These are phyloP conservation scores for Diplodia sapinea DNA, from an alignment of 2,329 filamentous ascomycete genomes.

Conservation along the genomic window DNA sequence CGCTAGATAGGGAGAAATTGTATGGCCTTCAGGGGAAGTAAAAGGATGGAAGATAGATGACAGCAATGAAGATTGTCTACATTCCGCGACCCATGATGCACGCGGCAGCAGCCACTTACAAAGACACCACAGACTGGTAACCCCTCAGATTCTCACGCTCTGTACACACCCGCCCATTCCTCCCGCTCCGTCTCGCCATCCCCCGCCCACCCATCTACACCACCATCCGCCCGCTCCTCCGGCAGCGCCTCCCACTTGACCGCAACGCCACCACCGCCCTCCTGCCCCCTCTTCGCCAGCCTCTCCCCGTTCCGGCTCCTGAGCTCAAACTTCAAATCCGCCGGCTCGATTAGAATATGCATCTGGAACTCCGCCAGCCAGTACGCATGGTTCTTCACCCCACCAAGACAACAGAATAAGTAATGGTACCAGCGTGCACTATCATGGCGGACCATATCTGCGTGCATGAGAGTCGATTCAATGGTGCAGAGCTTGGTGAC, in stretches of 20 bases:
- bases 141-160: background rate
- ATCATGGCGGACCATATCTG: conserved; percentile 25
- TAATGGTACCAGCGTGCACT: conserved; percentile 35
- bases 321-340: conserved; percentile 35
- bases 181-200: background rate
- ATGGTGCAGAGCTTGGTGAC: conserved; percentile 33
- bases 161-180: background rate
- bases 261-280: background rate
- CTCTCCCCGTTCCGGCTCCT: background rate
- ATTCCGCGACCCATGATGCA: too few relatives aligned
- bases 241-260: conserved; percentile 1
- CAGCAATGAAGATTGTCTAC: too few relatives aligned
- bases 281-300: background rate
- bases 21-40: too few relatives aligned
- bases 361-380: conserved; percentile 34
- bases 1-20: too few relatives aligned
- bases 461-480: conserved; percentile 28
- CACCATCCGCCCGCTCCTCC: background rate
- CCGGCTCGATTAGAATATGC: conserved; percentile 35
- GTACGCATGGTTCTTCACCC: conserved; percentile 25
- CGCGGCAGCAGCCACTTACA: too few relatives aligned
- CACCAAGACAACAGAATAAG: background rate
- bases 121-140: too few relatives aligned
- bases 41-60: too few relatives aligned
- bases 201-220: background rate